Conservation (phyloP, 768 basidiomycete species). For the Lactarius evosmus region DNA sequence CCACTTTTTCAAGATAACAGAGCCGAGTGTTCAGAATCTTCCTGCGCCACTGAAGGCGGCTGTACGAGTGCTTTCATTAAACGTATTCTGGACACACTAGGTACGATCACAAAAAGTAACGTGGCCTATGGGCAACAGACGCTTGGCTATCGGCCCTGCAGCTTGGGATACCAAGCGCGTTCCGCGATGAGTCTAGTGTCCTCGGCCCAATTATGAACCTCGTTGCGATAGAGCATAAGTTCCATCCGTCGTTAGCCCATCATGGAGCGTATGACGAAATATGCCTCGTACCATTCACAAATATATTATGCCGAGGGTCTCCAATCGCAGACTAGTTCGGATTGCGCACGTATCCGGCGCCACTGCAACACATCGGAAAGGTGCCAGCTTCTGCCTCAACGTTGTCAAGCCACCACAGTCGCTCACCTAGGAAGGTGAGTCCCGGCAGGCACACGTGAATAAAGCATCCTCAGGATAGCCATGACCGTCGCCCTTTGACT, state of each 20-base stretch:
- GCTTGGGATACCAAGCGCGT: neutral
- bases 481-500: neutral
- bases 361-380: neutral
- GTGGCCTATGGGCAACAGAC: neutral
- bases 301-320: neutral
- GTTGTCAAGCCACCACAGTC: neutral
- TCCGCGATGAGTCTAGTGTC: neutral
- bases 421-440: neutral
- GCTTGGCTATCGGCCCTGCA: neutral
- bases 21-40: neutral
- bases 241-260: constrained; percentile 6
- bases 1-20: constrained; percentile 2
- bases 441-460: neutral
- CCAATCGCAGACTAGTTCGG: neutral
- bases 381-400: neutral
- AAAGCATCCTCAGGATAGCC: neutral
- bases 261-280: neutral
- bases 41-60: constrained; percentile 6
- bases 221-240: neutral
- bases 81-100: neutral
- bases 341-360: neutral
- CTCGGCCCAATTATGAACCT: neutral
- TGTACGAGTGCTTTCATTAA: neutral
- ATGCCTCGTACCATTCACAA: neutral
- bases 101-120: constrained; percentile 4